These are phyloP conservation scores for Ensete glaucum DNA, from an alignment of 176 grass and related monocot genomes.

Conservation along the genomic window DNA sequence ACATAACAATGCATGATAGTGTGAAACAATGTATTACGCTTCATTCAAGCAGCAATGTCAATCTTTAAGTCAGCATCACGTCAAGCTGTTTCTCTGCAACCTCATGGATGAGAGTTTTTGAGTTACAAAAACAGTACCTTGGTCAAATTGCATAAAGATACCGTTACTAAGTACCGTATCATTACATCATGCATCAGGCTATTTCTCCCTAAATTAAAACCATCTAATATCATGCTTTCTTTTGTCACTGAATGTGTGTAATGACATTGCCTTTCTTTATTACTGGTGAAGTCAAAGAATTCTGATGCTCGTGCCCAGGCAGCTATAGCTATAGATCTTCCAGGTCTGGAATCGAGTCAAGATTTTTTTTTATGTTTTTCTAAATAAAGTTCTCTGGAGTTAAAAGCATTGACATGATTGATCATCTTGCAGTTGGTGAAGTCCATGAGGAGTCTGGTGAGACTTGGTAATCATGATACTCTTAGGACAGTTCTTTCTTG, in stretches of 20 bases:
- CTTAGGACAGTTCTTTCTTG: too few species aligned
- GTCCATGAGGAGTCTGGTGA: constrained; percentile 7
- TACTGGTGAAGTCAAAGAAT: constrained; percentile 23
- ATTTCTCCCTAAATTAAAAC: background rate
- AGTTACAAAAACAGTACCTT: too few species aligned
- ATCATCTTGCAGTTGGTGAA: constrained; percentile 28
- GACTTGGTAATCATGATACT: too few species aligned
- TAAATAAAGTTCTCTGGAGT: background rate
- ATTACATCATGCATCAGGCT: background rate
- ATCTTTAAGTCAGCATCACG: too few species aligned
- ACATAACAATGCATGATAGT: too few species aligned
- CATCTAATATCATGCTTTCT: background rate
- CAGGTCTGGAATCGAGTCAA: constrained; percentile 7
- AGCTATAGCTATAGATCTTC: constrained; percentile 25
- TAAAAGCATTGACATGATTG: background rate
- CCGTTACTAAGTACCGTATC: background rate
- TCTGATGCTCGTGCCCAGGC: constrained; percentile 30
- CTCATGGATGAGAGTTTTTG: too few species aligned
- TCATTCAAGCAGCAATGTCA: too few species aligned
- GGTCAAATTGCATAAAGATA: background rate
- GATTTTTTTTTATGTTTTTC: background rate
- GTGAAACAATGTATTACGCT: too few species aligned
- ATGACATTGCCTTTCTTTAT: constrained; percentile 11
- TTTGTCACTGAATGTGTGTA: background rate
- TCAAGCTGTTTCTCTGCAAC: too few species aligned